These are phyloP conservation scores for Trichoderma cornu-damae DNA, from an alignment of 2,329 filamentous ascomycete genomes.

Conservation along the genomic window DNA sequence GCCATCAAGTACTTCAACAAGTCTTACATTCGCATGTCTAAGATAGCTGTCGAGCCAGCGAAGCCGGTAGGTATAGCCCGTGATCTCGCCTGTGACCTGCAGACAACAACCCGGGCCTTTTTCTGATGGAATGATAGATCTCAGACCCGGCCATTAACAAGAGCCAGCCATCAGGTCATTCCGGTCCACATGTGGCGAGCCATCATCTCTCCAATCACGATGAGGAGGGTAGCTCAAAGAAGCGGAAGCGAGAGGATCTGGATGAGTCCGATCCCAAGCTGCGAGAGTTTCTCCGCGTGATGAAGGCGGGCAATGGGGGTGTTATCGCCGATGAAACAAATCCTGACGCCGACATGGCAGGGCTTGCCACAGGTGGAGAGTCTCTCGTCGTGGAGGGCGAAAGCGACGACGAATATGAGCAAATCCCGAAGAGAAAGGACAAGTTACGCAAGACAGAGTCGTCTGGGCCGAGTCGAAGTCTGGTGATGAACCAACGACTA, in stretches of 20 bases:
- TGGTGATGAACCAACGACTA: slow-evolving; percentile 4
- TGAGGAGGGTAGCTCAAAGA: slow-evolving; percentile 46
- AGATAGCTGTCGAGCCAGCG: slow-evolving; percentile 83
- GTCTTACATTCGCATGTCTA: slow-evolving; percentile 93
- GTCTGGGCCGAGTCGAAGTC: slow-evolving; percentile 22
- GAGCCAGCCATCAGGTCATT: slow-evolving; percentile 27
- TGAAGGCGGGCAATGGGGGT: slow-evolving; percentile 52
- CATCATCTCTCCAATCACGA: slow-evolving; percentile 16
- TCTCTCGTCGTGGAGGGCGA: slow-evolving; percentile 49
- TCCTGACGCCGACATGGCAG: slow-evolving; percentile 22
- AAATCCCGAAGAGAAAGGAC: slow-evolving; percentile 50
- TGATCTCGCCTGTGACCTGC: slow-evolving; percentile 10
- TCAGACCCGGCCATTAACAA: slow-evolving; percentile 40
- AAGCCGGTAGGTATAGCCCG: slow-evolving; percentile 56
- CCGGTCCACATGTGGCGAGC: slow-evolving; percentile 22
- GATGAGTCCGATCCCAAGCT: slow-evolving; percentile 70
- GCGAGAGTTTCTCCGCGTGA: slow-evolving; percentile 78
- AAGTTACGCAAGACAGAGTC: slow-evolving; percentile 39
- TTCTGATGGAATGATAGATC: slow-evolving; percentile 41
- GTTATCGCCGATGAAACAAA: slow-evolving; percentile 31
- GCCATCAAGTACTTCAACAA: slow-evolving; percentile 95
- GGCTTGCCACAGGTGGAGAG: slow-evolving; percentile 22
- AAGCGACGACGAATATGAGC: slow-evolving; percentile 72
- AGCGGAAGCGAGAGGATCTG: slow-evolving; percentile 60
- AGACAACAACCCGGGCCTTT: slow-evolving; percentile 22